Evolutionary conservation across 108 stramenopile genomes (phyloP), one percentile per base, ranked within the genome.

Genomic region (Fragilaria crotonensis): DNA sequence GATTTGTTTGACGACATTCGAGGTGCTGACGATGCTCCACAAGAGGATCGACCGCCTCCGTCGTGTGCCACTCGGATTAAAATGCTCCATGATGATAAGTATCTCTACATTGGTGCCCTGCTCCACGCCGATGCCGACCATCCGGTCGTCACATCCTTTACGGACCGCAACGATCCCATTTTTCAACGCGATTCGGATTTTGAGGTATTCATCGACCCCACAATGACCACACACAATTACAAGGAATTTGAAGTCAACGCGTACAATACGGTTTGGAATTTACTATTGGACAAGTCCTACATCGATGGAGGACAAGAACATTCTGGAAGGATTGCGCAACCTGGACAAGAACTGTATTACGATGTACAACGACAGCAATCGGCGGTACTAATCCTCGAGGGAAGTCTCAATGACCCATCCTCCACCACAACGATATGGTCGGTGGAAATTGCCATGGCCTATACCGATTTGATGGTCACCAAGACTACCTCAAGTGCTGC

Each of bases 191-290:
- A 82, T 65, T 78, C 76, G 18, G 82, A 84, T 62, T 92, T 92
- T 73, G 94, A 95, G 72, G 83, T 95, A 25, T 95, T 95, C 64
- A 59, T 95, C 30, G 90, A 95, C 59, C 72, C 83, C 21, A 55
- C 67, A 25, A 84, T 80, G 5, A 70, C 62, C 22, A 77, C 74
- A 69, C 84, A 85, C 60, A 48, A 80, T 58, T 94, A 94, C 70
- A 90, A 91, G 59, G 93, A 94, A 75, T 74, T 91, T 49, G 93
- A 95, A 75, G 64, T 90, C 11, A 95, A 95, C 71, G 86, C 90
- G 9, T 63, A 78, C 47, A 87, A 85, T 48, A 90, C 89, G 21
- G 67, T 79, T 3, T 95, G 94, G 94, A 87, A 85, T 70, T 67
- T 95, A 32, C 66, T 90, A 60, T 63, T 95, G 33, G 77, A 90